Percentiles rank a stretch among this genome's conserved stretches.
These are phyloP conservation scores for Teratosphaeria zuluensis DNA, from an alignment of 2,329 filamentous ascomycete genomes.

Conservation along the genomic window DNA sequence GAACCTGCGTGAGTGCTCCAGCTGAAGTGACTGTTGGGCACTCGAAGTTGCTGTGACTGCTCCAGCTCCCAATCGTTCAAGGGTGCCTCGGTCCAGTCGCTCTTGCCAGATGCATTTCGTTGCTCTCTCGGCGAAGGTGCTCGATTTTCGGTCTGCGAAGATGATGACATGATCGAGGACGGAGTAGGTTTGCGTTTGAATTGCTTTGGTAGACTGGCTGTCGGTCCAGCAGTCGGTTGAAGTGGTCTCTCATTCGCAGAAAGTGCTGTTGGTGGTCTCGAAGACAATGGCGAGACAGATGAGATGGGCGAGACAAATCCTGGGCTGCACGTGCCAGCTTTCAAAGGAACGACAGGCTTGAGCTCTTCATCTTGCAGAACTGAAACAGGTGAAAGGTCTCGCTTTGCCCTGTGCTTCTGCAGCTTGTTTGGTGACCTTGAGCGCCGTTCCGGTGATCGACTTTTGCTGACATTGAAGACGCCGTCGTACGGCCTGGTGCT, in stretches of 20 bases:
- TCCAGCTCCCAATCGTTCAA: constrained; percentile 1
- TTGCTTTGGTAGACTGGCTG: not conserved
- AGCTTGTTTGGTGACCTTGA: not conserved
- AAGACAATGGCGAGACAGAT: constrained; percentile 14
- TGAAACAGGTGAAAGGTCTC: constrained; percentile 12
- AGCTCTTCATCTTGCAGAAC: constrained; percentile 16
- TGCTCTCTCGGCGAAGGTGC: constrained; percentile 6
- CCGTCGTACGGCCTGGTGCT: constrained; percentile 10
- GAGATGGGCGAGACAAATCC: constrained; percentile 12
- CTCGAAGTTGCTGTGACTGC: not conserved
- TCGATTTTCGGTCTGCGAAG: constrained; percentile 12
- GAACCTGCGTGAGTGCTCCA: constrained; percentile 25
- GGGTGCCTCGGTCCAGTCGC: constrained; percentile 6
- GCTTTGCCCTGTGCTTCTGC: constrained; percentile 3
- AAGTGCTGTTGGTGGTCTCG: constrained; percentile 3
- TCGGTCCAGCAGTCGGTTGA: not conserved
- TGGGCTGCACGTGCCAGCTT: constrained; percentile 1
- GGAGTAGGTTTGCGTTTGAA: constrained; percentile 21
- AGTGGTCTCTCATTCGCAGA: constrained; percentile 3
- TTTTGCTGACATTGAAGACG: constrained; percentile 8
- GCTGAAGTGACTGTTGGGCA: constrained; percentile 23
- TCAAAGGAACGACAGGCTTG: constrained; percentile 2
- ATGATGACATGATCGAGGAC: constrained; percentile 4
- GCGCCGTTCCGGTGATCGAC: constrained; percentile 7
- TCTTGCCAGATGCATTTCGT: constrained; percentile 8